A percentile compares a stretch with the other conserved stretches of the same genome.
These are phyloP conservation scores for Panaeolus cyanescens DNA, from an alignment of 768 basidiomycete genomes.

Conservation along the genomic window DNA sequence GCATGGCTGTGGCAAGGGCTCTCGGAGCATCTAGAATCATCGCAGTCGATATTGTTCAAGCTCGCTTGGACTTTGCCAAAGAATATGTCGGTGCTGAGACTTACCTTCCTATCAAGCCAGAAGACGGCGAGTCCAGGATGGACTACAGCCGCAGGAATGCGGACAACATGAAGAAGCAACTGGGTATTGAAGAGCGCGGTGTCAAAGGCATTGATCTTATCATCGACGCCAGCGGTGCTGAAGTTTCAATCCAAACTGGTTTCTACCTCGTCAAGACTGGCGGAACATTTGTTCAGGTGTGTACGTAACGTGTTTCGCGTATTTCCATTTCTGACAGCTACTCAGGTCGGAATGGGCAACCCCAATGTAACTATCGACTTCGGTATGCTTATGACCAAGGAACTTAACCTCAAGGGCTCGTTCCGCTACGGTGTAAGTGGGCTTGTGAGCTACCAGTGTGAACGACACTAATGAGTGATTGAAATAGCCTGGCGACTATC, in stretches of 20 bases:
- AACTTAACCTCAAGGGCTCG: constrained; percentile 83
- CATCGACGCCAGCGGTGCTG: constrained; percentile 91
- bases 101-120: constrained; percentile 61
- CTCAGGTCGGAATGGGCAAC: constrained; percentile 83
- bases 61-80: constrained; percentile 86
- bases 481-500: constrained; percentile 78
- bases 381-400: constrained; percentile 69
- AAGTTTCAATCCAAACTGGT: constrained; percentile 88
- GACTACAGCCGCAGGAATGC: constrained; percentile 78
- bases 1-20: constrained; percentile 96
- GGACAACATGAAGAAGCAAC: constrained; percentile 57
- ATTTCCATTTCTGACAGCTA: neutral
- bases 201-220: constrained; percentile 77
- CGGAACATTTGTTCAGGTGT: constrained; percentile 72
- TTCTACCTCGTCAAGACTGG: constrained; percentile 75
- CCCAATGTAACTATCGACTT: constrained; percentile 78
- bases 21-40: constrained; percentile 84
- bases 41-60: constrained; percentile 76
- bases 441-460: neutral
- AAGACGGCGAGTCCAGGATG: constrained; percentile 65
- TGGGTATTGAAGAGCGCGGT: constrained; percentile 75
- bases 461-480: constrained; percentile 2
- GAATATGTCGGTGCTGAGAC: constrained; percentile 80
- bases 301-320: constrained; percentile 1
- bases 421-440: constrained; percentile 81